A percentile compares a stretch with the other conserved stretches of the same genome.
phyloP scores from a whole-genome alignment of 371 early-diverging fungal species.

The Mucor racemosus region DNA sequence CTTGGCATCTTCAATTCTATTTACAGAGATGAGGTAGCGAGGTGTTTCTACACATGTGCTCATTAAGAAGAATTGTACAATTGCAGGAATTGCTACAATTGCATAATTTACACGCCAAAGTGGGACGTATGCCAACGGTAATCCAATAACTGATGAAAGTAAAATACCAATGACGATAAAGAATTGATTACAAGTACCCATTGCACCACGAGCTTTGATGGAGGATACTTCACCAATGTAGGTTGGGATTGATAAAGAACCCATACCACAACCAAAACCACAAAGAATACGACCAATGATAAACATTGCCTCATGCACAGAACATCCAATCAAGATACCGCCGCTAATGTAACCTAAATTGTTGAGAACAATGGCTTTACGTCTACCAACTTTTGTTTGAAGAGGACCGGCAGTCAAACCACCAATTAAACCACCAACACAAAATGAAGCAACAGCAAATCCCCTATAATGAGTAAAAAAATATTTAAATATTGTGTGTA shows the following conservation, averaged over 20 bases:
- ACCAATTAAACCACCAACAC: conserved; percentile 78
- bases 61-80: conserved; percentile 70
- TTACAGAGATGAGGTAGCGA: conserved; percentile 56
- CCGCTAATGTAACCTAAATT: conserved; percentile 69
- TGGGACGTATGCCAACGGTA: conserved; percentile 63
- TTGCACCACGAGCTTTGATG: conserved; percentile 66
- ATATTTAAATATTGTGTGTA: conserved; percentile 14
- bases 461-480: conserved; percentile 43
- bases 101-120: conserved; percentile 73
- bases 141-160: conserved; percentile 63
- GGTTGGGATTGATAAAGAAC: conserved; percentile 76
- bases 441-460: conserved; percentile 68
- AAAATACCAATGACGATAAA: conserved; percentile 80
- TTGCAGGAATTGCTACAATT: conserved; percentile 69
- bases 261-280: conserved; percentile 83
- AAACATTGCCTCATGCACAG: conserved; percentile 62
- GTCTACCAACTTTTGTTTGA: conserved; percentile 68
- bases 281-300: conserved; percentile 77
- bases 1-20: conserved; percentile 60
- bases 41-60: conserved; percentile 69
- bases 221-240: conserved; percentile 87
- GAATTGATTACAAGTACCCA: conserved; percentile 83
- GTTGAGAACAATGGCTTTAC: conserved; percentile 63
- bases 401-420: conserved; percentile 65
- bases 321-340: conserved; percentile 60